These are phyloP conservation scores for Lecanicillium sp. DNA, from an alignment of 2,329 filamentous ascomycete species.

Conservation along the genomic window DNA sequence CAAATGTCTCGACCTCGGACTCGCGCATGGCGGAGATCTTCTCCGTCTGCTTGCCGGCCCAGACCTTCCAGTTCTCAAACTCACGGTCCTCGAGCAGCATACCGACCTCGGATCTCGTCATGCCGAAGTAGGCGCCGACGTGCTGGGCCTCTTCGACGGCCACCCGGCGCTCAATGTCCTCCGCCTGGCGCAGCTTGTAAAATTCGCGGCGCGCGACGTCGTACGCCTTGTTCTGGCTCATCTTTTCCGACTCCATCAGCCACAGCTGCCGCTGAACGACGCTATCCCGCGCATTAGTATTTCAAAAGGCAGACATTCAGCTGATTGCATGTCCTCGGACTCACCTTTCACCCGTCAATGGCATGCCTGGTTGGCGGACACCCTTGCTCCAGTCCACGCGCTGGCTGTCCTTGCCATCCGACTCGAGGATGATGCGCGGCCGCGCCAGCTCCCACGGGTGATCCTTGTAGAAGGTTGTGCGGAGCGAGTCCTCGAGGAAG, in stretches of 20 bases:
- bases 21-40: constrained; percentile 33
- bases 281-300: constrained; percentile 47
- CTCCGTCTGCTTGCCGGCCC: constrained; percentile 54
- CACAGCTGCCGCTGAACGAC: constrained; percentile 89
- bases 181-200: constrained; percentile 73
- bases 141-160: constrained; percentile 81
- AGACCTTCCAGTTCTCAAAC: constrained; percentile 80
- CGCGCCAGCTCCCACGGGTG: constrained; percentile 96
- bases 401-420: constrained; percentile 74
- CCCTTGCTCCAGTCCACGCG: constrained; percentile 72
- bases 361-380: constrained; percentile 67
- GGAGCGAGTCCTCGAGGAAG: constrained; percentile 79
- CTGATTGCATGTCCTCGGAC: constrained; percentile 18
- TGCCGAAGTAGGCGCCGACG: constrained; percentile 85
- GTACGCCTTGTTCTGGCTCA: constrained; percentile 67
- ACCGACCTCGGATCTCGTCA: constrained; percentile 65
- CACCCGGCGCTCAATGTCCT: constrained; percentile 77
- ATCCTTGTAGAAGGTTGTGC: constrained; percentile 79
- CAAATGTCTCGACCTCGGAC: constrained; percentile 39
- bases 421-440: constrained; percentile 77
- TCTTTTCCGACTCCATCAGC: constrained; percentile 62
- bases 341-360: constrained; percentile 79
- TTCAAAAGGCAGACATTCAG: not conserved
- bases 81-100: constrained; percentile 75
- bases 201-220: constrained; percentile 85